These are phyloP conservation scores for Lasiodiplodia citricola DNA, from an alignment of 2,329 filamentous ascomycete species.

Conservation along the genomic window DNA sequence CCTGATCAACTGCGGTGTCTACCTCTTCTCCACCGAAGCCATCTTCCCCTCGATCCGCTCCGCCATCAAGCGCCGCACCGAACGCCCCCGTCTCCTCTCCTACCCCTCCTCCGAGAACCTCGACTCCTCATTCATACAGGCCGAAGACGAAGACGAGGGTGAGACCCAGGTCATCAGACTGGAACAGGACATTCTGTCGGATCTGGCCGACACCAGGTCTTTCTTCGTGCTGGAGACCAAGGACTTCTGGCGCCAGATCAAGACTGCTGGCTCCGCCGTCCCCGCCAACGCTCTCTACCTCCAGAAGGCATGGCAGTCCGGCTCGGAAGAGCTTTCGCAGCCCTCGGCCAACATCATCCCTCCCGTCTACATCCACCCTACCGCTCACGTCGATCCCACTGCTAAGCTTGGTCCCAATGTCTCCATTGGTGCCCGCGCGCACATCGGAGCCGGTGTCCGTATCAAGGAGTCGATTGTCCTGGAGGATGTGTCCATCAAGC, in stretches of 20 bases:
- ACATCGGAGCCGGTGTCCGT: slow-evolving; percentile 83
- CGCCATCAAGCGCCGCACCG: slow-evolving; percentile 93
- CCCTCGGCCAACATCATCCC: slow-evolving; percentile 87
- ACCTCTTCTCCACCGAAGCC: slow-evolving; percentile 92
- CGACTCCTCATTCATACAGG: slow-evolving; percentile 66
- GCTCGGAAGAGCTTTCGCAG: slow-evolving; percentile 78
- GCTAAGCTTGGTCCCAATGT: slow-evolving; percentile 98
- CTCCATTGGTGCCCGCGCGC: slow-evolving; percentile 87
- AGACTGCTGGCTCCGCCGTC: slow-evolving; percentile 95
- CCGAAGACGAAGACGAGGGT: slow-evolving; percentile 75
- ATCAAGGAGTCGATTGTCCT: slow-evolving; percentile 96
- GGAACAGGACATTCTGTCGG: slow-evolving; percentile 95
- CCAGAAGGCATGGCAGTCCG: slow-evolving; percentile 86
- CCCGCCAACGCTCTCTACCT: slow-evolving; percentile 97
- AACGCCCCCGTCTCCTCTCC: slow-evolving; percentile 88
- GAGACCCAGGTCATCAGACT: slow-evolving; percentile 89
- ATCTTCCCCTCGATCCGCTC: slow-evolving; percentile 95
- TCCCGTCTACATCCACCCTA: slow-evolving; percentile 94
- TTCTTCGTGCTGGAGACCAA: slow-evolving; percentile 99
- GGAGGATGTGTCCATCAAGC: slow-evolving; percentile 93
- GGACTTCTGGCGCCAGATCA: slow-evolving; percentile 99
- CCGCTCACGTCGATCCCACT: slow-evolving; percentile 86
- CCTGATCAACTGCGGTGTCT: slow-evolving; percentile 98
- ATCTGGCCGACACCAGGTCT: slow-evolving; percentile 94
- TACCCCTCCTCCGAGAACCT: slow-evolving; percentile 96